A percentile compares a stretch with the other conserved stretches of the same genome.
phyloP scores from a whole-genome alignment of 2,329 filamentous ascomycete species.

The Cladosporium sp. region DNA sequence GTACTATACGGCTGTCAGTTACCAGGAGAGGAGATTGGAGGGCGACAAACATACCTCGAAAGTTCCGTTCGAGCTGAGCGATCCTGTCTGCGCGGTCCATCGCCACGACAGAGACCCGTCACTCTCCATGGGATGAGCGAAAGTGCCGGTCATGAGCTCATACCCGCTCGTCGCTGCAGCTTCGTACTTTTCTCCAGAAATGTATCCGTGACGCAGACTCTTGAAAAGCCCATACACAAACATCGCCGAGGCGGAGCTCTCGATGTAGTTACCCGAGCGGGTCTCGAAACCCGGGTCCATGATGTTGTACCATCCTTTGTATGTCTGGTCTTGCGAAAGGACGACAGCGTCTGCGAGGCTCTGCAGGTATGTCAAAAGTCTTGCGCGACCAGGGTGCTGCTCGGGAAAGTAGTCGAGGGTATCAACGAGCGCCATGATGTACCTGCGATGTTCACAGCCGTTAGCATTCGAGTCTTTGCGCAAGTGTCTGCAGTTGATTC shows the following conservation, averaged over 20 bases:
- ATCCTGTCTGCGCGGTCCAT: conserved; percentile 54
- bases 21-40: background rate
- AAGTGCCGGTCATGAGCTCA: conserved; percentile 45
- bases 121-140: conserved; percentile 46
- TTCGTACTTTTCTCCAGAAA: conserved; percentile 24
- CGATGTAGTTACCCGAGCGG: conserved; percentile 56
- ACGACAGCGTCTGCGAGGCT: conserved; percentile 42
- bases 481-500: background rate
- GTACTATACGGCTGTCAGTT: conserved; percentile 21
- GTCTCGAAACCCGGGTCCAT: conserved; percentile 47
- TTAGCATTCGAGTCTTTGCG: background rate
- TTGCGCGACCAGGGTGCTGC: conserved; percentile 38
- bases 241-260: conserved; percentile 59
- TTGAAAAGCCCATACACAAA: conserved; percentile 55
- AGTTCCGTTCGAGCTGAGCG: conserved; percentile 49
- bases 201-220: conserved; percentile 44
- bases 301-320: conserved; percentile 58
- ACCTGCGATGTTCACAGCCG: conserved; percentile 26
- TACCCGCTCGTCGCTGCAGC: conserved; percentile 45
- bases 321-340: conserved; percentile 39
- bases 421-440: conserved; percentile 52
- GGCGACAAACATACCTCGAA: conserved; percentile 46
- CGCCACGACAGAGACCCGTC: conserved; percentile 52
- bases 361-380: conserved; percentile 39
- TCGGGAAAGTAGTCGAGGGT: conserved; percentile 44